Percentiles rank a stretch among this genome's conserved stretches.
These are phyloP conservation scores for Vicia villosa DNA, from an alignment of 306 rosid species.

Conservation along the genomic window DNA sequence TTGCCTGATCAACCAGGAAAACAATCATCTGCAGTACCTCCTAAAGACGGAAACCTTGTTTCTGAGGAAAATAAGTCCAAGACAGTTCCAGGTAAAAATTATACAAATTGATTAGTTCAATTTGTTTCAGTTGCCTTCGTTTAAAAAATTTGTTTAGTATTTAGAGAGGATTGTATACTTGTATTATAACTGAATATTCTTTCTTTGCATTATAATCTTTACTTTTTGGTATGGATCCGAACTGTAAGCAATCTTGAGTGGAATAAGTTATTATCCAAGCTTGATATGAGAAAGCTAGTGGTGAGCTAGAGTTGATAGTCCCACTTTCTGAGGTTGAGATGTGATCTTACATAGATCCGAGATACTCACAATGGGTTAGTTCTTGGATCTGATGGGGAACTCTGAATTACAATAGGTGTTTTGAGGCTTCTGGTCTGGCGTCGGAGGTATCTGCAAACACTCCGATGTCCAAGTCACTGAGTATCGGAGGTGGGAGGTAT, in stretches of 20 bases:
- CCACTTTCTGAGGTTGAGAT: neutral
- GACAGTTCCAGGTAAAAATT: conserved; percentile 51
- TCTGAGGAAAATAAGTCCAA: conserved; percentile 40
- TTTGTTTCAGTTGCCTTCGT: conserved; percentile 1
- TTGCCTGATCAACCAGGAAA: conserved; percentile 61
- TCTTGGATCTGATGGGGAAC: no score
- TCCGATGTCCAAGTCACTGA: no score
- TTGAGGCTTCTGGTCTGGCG: no score
- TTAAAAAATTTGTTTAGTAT: conserved; percentile 28
- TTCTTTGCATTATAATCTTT: neutral
- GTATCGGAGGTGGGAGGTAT: no score
- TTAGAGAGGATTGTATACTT: neutral
- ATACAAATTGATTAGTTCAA: conserved; percentile 7
- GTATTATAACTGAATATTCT: neutral
- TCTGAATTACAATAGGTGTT: no score
- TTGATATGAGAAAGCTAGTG: neutral
- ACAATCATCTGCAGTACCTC: conserved; percentile 49
- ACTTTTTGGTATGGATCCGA: neutral
- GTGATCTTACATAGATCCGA: no score
- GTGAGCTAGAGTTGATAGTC: neutral
- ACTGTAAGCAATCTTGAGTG: conserved; percentile 1
- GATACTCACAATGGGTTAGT: no score
- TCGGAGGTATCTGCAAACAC: no score
- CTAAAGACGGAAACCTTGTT: conserved; percentile 42
- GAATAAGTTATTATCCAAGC: conserved; percentile 10